A percentile compares a stretch with the other conserved stretches of the same genome.
These are phyloP conservation scores for Termitomyces sp. DNA, from an alignment of 768 basidiomycete genomes.

Conservation along the genomic window DNA sequence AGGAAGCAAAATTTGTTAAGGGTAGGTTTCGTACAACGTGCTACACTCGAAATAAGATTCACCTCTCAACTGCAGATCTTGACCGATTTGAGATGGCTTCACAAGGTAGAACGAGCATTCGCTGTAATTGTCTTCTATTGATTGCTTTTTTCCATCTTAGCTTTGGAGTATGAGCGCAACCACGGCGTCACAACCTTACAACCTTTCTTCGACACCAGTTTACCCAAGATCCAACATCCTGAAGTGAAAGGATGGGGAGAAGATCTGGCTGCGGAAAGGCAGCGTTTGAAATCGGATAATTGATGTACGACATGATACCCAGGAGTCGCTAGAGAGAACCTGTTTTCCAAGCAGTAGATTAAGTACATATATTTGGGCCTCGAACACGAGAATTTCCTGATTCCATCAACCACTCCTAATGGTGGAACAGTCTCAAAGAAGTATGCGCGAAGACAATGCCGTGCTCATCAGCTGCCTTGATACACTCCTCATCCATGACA, in stretches of 20 bases:
- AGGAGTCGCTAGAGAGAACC: not conserved
- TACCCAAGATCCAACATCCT: conserved; percentile 68
- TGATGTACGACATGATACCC: not conserved
- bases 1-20: conserved; percentile 87
- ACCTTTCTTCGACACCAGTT: conserved; percentile 76
- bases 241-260: conserved; percentile 75
- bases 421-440: conserved; percentile 85
- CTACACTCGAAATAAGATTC: not conserved
- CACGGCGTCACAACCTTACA: conserved; percentile 54
- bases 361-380: not conserved
- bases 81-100: conserved; percentile 88
- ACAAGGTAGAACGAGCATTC: conserved; percentile 49
- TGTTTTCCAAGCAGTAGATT: not conserved
- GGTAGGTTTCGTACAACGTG: conserved; percentile 34
- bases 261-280: conserved; percentile 34
- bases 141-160: conserved; percentile 31
- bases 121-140: not conserved
- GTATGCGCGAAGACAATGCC: conserved; percentile 92
- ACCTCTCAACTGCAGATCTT: conserved; percentile 54
- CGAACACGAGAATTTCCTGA: not conserved
- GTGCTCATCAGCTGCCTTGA: conserved; percentile 95
- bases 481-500: conserved; percentile 96
- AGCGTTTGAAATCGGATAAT: not conserved
- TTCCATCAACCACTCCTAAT: conserved; percentile 36
- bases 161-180: conserved; percentile 69